Percentiles rank a stretch among this genome's conserved stretches.
phyloP scores from a whole-genome alignment of 495 filamentous ascomycete genomes.

The Aspergillus sparsus region DNA sequence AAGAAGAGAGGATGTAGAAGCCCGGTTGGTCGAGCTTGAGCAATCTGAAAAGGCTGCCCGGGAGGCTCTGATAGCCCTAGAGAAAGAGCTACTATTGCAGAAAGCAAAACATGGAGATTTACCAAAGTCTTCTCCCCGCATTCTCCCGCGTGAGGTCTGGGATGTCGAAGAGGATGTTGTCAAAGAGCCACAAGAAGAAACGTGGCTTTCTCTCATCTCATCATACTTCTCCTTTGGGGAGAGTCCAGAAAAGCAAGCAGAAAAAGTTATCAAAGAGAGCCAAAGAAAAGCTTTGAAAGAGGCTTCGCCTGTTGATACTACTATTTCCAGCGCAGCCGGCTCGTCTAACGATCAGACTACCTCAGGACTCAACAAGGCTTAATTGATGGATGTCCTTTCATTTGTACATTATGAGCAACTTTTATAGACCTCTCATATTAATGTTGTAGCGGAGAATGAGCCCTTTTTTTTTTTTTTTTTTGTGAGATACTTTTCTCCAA shows the following conservation, averaged over 20 bases:
- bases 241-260: slow-evolving; percentile 23
- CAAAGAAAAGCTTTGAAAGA: slow-evolving; percentile 8
- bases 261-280: slow-evolving; percentile 19
- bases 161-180: slow-evolving; percentile 28
- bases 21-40: slow-evolving; percentile 66
- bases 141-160: slow-evolving; percentile 50
- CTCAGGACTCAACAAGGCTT: slow-evolving; percentile 16
- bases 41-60: slow-evolving; percentile 59
- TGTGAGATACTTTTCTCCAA: slow-evolving; percentile 26
- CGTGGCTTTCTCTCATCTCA: slow-evolving; percentile 36
- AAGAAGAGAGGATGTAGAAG: slow-evolving; percentile 71
- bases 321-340: background rate
- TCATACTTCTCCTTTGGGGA: slow-evolving; percentile 37
- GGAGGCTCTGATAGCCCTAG: slow-evolving; percentile 62
- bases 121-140: slow-evolving; percentile 33
- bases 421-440: too few species aligned
- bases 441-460: background rate
- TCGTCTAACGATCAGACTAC: slow-evolving; percentile 1
- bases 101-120: slow-evolving; percentile 45
- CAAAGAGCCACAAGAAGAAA: slow-evolving; percentile 33
- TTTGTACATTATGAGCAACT: too few species aligned
- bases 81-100: slow-evolving; percentile 65
- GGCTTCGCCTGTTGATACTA: too few species aligned
- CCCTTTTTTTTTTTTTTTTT: slow-evolving; percentile 1
- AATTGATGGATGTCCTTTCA: slow-evolving; percentile 1